Evolutionary conservation across 2,329 filamentous ascomycete genomes (phyloP), one percentile per base, ranked within the genome.

Genomic region (Fusarium clavum): DNA sequence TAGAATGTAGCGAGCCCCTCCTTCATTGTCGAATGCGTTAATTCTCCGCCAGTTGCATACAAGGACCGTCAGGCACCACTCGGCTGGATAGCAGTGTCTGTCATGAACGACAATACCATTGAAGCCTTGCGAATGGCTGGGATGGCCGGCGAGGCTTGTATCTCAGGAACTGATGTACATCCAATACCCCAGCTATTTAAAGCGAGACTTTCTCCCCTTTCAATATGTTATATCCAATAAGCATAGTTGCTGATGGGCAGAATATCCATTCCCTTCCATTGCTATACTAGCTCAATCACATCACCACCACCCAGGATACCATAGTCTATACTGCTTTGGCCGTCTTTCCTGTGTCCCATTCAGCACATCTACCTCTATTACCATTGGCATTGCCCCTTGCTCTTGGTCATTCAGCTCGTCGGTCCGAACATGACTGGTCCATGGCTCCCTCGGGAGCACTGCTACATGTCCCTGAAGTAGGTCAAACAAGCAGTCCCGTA

Each of bases 381-480:
- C 4, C 27, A 58, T 20, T 6, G 22, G 29, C 22, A n/a, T 30
- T 29, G 18, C 7, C 29, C 22, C 18, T 24, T 34, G 32, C 30
- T 38, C 24, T 32, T 11, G 32, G n/a, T 20, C 38, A 18, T 2
- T 29, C 40, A 16, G 24, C 51, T 4, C 22, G 44, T 34, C 51
- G 22, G 22, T 13, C 16, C 27, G 45, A 8, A 47, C 8, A 24
- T 49, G 6, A 18, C 2, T n/a, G 29, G 29, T 8, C 6, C 27
- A 11, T n/a, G 8, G 14, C 10, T 16, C 5, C 8, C 20, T 18
- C 18, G 40, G 24, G 12, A 45, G 11, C 14, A 11, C 18, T 18
- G n/a, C 16, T 20, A 8, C 6, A 57, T 61, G 63, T 16, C 18
- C 34, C 24, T 55, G 34, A 53, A 25, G 59, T 69, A 61, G 7